A percentile compares a stretch with the other conserved stretches of the same genome.
Evolutionary conservation across 352 stramenopile genomes (phyloP).

Genomic region (Detonula confervacea): DNA sequence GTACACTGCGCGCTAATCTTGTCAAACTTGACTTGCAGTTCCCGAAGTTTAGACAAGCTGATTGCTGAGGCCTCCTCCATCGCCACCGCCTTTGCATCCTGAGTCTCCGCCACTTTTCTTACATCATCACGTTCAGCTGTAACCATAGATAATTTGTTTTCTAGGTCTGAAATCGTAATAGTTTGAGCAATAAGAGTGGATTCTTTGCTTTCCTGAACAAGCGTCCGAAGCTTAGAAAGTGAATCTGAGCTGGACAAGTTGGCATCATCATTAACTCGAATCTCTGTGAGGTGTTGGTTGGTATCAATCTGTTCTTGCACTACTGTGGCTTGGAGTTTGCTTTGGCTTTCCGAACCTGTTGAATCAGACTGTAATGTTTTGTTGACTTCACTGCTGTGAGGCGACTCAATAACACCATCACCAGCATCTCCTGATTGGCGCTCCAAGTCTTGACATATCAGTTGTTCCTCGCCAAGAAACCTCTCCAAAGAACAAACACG

Average conservation of each 20-base stretch:
- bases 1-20: background rate
- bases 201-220: background rate
- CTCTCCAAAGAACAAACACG: background rate
- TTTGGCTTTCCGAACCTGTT: background rate
- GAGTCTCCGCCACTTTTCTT: background rate
- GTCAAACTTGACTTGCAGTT: background rate
- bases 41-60: background rate
- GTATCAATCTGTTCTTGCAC: background rate
- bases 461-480: too few species aligned
- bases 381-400: background rate
- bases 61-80: background rate
- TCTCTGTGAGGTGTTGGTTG: background rate
- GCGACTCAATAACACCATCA: background rate
- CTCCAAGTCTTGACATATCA: background rate
- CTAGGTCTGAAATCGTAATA: conserved; percentile 1
- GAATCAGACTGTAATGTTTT: background rate
- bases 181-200: background rate
- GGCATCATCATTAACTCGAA: background rate
- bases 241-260: too few species aligned
- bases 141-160: background rate
- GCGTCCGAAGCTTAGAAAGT: background rate
- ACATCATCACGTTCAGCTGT: conserved; percentile 10
- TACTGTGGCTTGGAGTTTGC: background rate
- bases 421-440: background rate
- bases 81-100: background rate